A percentile compares a stretch with the other conserved stretches of the same genome.
Conservation (phyloP, 1,284 basidiomycete species). For the Cutaneotrichosporon cavernicola region DNA sequence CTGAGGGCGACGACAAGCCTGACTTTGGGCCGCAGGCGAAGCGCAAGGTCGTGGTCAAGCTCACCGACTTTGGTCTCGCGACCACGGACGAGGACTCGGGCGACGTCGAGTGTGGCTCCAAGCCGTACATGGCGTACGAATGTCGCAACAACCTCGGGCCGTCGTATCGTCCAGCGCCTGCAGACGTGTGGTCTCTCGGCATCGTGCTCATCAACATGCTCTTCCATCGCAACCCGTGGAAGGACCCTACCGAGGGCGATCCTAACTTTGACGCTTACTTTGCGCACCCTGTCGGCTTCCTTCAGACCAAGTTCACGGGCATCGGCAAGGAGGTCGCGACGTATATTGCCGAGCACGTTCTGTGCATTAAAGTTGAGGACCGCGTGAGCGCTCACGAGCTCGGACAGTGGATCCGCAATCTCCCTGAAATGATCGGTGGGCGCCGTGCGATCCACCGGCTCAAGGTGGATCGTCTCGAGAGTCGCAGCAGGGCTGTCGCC, state of each 20-base stretch:
- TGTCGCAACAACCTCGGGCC: conserved; percentile 96
- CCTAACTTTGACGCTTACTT: conserved; percentile 81
- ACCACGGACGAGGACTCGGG: conserved; percentile 83
- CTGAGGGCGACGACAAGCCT: conserved; percentile 42
- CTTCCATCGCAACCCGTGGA: conserved; percentile 98
- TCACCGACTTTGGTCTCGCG: conserved; percentile 94
- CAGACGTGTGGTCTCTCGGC: conserved; percentile 98
- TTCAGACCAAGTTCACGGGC: conserved; percentile 85
- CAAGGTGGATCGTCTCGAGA: conserved; percentile 40
- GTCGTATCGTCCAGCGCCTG: conserved; percentile 87
- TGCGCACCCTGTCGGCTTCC: conserved; percentile 75
- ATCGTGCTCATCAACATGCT: conserved; percentile 99
- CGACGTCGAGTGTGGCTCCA: conserved; percentile 98
- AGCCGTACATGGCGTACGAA: conserved; percentile 99
- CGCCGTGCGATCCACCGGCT: conserved; percentile 46
- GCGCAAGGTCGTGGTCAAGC: conserved; percentile 75
- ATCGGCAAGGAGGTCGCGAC: conserved; percentile 84
- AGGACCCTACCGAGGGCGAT: conserved; percentile 77
- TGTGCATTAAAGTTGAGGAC: conserved; percentile 65
- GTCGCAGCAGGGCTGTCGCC: conserved; percentile 26
- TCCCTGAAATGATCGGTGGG: conserved; percentile 68
- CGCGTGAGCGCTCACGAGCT: conserved; percentile 79
- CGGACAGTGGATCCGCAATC: conserved; percentile 76
- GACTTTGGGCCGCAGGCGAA: conserved; percentile 51
- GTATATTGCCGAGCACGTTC: conserved; percentile 80